A percentile compares a stretch with the other conserved stretches of the same genome.
Evolutionary conservation across 225 moss, liverwort and hornwort species (phyloP).

Genomic region (Marchantia paleacea): DNA sequence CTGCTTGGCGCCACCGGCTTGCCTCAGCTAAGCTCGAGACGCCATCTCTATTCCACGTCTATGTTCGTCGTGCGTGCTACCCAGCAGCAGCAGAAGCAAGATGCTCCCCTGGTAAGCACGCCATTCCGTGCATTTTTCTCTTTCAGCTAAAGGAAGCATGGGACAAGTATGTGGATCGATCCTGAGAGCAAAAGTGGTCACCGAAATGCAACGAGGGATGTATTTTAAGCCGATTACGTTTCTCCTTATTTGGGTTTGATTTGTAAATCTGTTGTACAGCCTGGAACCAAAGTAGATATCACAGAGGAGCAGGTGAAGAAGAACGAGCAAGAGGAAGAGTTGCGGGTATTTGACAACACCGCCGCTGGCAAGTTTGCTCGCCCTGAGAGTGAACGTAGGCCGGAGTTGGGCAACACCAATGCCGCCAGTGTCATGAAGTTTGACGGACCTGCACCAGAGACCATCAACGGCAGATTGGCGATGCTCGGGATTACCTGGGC

Average conservation of each 20-base stretch:
- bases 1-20: constrained; percentile 26
- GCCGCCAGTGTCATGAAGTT: constrained; percentile 65
- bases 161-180: too few species aligned
- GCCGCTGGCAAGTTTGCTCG: constrained; percentile 60
- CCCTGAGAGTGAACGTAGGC: constrained; percentile 63
- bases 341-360: constrained; percentile 41
- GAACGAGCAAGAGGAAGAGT: constrained; percentile 48
- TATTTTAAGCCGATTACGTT: too few species aligned
- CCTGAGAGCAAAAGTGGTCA: too few species aligned
- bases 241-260: too few species aligned
- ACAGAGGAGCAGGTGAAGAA: constrained; percentile 34
- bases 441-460: constrained; percentile 83
- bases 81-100: constrained; percentile 1
- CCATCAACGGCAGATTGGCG: constrained; percentile 74
- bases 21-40: constrained; percentile 9
- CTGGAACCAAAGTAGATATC: constrained; percentile 52
- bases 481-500: constrained; percentile 93
- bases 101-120: constrained; percentile 19
- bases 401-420: constrained; percentile 60
- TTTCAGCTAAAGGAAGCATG: too few species aligned
- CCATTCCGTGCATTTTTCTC: too few species aligned
- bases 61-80: constrained; percentile 12
- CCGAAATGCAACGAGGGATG: too few species aligned
- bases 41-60: not conserved
- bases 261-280: constrained; percentile 26